Base-by-base conservation (phyloP, 192 early-diverging fungal species). In the Coemansia aciculifera region DNA sequence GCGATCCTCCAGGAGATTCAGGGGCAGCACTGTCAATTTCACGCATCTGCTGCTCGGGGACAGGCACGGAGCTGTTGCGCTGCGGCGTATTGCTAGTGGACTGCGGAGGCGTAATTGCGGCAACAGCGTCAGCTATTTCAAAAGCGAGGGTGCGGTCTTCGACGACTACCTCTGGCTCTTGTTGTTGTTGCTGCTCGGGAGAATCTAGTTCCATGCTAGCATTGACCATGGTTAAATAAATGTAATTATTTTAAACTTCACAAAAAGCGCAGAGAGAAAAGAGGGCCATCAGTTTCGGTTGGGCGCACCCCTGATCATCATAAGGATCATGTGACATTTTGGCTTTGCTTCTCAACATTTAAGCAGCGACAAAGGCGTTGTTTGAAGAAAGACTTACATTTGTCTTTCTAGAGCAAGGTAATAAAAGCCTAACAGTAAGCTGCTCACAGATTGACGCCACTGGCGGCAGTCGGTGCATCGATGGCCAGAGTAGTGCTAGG, bases 191-290 rank as follows among this genome's bases (percentile, higher is more conserved):
- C 51, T 64, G 19, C 29, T 68, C 73, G 12, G 75, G 71, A 31
- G 64, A 46, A 61, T 83, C 80, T 8, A 83, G 37, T n/a, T 83
- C 80, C 80, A 83, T 83, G 46, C 17, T 19, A 17, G 54, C 7
- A 11, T 40, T 38, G 43, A 54, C 39, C 73, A 75, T 75, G 23
- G n/a, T 42, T 42, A 37, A 8, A 37, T 8, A 27, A 27, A 27
- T 27, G 27, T 27, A 27, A 27, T 27, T 27, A 27, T 27, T 27
- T 27, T 27, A 27, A 27, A 27, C 27, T 27, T 27, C 27, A 27
- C 1, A 27, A 27, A 27, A 2, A 2, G 27, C 27, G 2, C 2
- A 27, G 27, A 27, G 24, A 27, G 27, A 27, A 27, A 27, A 27
- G 27, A 27, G 27, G 27, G 27, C 27, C 27, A 27, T 2, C 27